phyloP scores from a whole-genome alignment of 352 stramenopile species.

The Phytophthora multivora region DNA sequence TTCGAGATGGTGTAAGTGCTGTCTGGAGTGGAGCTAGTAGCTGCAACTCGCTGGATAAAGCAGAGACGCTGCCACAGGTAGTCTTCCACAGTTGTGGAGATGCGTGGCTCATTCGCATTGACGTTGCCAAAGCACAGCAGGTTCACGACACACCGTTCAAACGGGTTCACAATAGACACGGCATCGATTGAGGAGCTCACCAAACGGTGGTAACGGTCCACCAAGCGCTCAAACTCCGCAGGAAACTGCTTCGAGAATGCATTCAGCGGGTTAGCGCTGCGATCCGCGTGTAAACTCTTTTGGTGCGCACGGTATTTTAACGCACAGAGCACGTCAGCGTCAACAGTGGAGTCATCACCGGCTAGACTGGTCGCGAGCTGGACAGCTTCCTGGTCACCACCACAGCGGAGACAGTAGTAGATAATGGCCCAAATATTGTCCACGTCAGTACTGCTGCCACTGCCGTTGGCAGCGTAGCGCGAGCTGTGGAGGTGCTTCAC shows the following conservation, averaged over 20 bases:
- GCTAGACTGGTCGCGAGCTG: slow-evolving; percentile 54
- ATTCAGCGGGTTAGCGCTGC: slow-evolving; percentile 39
- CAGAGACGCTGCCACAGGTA: slow-evolving; percentile 87
- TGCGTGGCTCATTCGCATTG: slow-evolving; percentile 74
- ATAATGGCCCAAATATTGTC: slow-evolving; percentile 79
- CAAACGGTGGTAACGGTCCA: slow-evolving; percentile 74
- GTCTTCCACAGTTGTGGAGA: slow-evolving; percentile 84
- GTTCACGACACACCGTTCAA: slow-evolving; percentile 84
- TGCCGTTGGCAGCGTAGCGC: slow-evolving; percentile 50
- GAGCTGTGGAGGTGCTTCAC: slow-evolving; percentile 80
- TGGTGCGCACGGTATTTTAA: slow-evolving; percentile 69
- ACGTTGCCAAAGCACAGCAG: slow-evolving; percentile 78
- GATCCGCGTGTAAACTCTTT: slow-evolving; percentile 50
- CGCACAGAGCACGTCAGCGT: slow-evolving; percentile 60
- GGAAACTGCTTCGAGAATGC: slow-evolving; percentile 78
- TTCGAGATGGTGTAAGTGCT: slow-evolving; percentile 67
- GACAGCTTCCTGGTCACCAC: slow-evolving; percentile 71
- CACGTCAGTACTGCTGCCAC: slow-evolving; percentile 34
- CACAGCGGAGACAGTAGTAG: slow-evolving; percentile 83
- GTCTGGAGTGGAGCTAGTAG: slow-evolving; percentile 44
- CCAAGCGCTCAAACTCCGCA: slow-evolving; percentile 59
- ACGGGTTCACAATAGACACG: slow-evolving; percentile 72
- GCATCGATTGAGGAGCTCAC: slow-evolving; percentile 76
- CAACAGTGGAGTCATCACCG: slow-evolving; percentile 51
- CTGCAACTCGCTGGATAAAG: slow-evolving; percentile 66